Conservation (phyloP, 176 grass and related monocot species). For the Rhipidocladum racemiflorum region DNA sequence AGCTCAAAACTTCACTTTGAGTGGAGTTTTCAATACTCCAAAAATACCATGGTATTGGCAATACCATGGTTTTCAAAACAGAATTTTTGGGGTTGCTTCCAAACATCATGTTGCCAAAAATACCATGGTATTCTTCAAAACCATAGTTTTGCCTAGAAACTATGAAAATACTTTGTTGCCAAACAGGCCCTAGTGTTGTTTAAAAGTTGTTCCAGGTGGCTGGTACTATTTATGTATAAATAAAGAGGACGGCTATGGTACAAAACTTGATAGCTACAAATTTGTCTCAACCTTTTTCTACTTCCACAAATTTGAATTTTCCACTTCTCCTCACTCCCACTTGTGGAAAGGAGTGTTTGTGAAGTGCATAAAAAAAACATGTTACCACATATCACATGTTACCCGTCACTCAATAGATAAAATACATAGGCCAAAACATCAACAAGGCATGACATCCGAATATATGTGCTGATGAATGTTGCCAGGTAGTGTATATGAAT, state of each 20-base stretch:
- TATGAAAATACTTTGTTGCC: no score
- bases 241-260: neutral
- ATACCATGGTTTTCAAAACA: no score
- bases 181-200: no score
- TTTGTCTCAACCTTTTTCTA: neutral
- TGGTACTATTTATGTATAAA: neutral
- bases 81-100: no score
- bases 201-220: neutral
- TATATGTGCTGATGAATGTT: neutral
- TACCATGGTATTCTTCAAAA: no score
- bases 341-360: neutral
- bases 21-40: no score
- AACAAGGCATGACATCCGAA: neutral
- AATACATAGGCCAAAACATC: neutral
- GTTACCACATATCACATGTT: neutral
- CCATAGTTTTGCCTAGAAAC: no score
- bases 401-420: neutral
- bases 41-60: no score
- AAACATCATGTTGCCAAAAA: no score
- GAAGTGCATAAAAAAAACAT: neutral
- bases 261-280: neutral
- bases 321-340: neutral
- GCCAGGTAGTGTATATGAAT: neutral
- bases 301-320: constrained; percentile 19
- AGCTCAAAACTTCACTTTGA: no score